Evolutionary conservation across 331 rosid species (phyloP), one percentile per base, ranked within the genome.

Genomic region (Pyracantha coccinea): DNA sequence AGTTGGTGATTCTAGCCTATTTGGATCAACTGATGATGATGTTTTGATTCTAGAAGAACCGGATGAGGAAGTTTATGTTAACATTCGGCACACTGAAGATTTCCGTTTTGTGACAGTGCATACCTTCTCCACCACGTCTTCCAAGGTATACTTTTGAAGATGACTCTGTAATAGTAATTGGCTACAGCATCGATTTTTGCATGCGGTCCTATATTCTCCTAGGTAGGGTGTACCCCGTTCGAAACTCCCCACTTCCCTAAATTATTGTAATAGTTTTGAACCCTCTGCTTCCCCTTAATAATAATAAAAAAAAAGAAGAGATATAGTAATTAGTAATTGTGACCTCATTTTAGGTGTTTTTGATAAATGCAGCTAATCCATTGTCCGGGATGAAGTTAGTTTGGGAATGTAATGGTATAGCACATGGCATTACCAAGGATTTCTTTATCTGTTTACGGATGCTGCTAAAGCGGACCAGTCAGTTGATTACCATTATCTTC

Each of bases 301-400:
- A n/a, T n/a, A n/a, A n/a, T n/a, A n/a, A n/a, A n/a, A n/a, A n/a
- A n/a, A n/a, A n/a, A n/a, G n/a, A 74, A 69, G 75, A 82, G 81
- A 80, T 75, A 69, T 58, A 73, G 69, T 79, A 65, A 75, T 81
- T 45, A 73, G 69, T 77, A 65, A 77, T 81, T 38, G 28, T 84
- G 84, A 85, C 85, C 85, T 79, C 81, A 28, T 79, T 86, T 81
- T 90, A 90, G 99, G 93, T 92, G 81, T 92, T 90, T 88, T 83
- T 92, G 78, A 92, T 90, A 66, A 88, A 89, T 83, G 97, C 99
- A 86, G 97, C 96, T 67, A 92, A 92, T 79, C 99, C 97, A 67
- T 80, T 90, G 83, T 86, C 93, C 10, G 86, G 91, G 83, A 66
- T 89, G 92, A 81, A 81, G 79, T 77, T 95, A 79, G 89, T 92